Evolutionary conservation across 2,329 filamentous ascomycete genomes (phyloP), one percentile per base, ranked within the genome.

Genomic region (Monilinia laxa): DNA sequence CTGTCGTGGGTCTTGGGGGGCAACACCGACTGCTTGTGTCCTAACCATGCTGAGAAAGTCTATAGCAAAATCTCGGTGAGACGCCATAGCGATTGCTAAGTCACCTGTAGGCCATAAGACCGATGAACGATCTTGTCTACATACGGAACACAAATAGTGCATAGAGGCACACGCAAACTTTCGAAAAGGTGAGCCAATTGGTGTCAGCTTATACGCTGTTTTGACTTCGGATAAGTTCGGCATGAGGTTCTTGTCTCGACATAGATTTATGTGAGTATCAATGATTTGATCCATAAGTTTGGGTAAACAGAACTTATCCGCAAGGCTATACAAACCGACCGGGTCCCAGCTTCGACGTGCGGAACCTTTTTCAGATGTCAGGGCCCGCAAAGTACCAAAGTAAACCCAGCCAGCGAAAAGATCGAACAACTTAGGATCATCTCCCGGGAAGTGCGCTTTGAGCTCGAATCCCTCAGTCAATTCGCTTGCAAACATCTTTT

Each of bases 401-500:
- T 69, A 69, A 6, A 71, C 55, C 67, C 69, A 71, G 9, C 38
- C 58, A 7, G 67, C 38, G 1, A 72, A 51, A 12, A 67, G 7
- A 6, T 64, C 60, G n/a, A 72, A 71, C 2, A 35, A 20, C 4
- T 67, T 20, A 4, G 57, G n/a, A 16, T 54, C 1, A 53, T 71
- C 68, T 54, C 71, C 68, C 4, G 70, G 69, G 28, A 72, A 65
- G 6, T 10, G 51, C 1, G 58, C 65, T 5, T 10, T 59, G 14
- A 52, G 55, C 1, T 57, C 25, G 1, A 10, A 16, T 18, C 62
- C 52, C 31, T 72, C 63, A 6, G 25, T 20, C 6, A 71, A 71
- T 4, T 25, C 45, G 20, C 57, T 51, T 10, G 35, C 40, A 25
- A 71, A 71, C 62, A 72, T 68, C 42, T 68, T 71, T 1, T 54